Evolutionary conservation across 257 asterid genomes (phyloP).

Genomic region (Ilex asprella): DNA sequence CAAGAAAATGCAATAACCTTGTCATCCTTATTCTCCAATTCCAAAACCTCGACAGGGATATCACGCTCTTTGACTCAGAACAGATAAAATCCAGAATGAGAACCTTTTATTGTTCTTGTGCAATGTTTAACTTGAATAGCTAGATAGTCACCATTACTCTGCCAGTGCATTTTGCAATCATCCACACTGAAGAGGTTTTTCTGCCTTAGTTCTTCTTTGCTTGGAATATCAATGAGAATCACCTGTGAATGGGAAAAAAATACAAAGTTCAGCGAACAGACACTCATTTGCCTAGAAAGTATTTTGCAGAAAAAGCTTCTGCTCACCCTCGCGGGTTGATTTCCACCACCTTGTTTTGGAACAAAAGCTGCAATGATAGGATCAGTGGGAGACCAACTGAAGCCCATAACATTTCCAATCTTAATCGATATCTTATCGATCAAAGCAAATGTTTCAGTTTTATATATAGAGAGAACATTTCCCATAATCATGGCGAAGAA

Average conservation of each 20-base stretch:
- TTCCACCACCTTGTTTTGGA: not conserved
- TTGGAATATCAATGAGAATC: too few species aligned
- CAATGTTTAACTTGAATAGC: conserved; percentile 9
- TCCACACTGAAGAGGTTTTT: too few species aligned
- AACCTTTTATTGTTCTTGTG: conserved; percentile 8
- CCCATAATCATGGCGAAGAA: conserved; percentile 9
- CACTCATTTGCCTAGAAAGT: too few species aligned
- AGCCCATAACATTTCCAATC: conserved; percentile 5
- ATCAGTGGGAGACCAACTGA: conserved; percentile 13
- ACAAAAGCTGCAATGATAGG: conserved; percentile 13
- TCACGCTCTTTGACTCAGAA: conserved; percentile 13
- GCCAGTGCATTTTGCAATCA: conserved; percentile 16
- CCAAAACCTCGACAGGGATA: conserved; percentile 16
- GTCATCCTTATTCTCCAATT: conserved; percentile 10
- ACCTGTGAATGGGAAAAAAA: too few species aligned
- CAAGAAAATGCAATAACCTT: conserved; percentile 13
- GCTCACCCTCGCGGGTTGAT: conserved; percentile 15
- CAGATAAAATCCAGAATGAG: conserved; percentile 2
- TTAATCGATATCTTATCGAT: not conserved
- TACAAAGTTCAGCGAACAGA: too few species aligned
- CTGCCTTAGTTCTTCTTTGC: too few species aligned
- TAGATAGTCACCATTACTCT: conserved; percentile 12
- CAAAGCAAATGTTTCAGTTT: conserved; percentile 6
- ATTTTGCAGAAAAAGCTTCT: not conserved
- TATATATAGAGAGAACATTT: conserved; percentile 2